phyloP scores from a whole-genome alignment of 1,139 yeast genomes.

The Diutina mesorugosa region DNA sequence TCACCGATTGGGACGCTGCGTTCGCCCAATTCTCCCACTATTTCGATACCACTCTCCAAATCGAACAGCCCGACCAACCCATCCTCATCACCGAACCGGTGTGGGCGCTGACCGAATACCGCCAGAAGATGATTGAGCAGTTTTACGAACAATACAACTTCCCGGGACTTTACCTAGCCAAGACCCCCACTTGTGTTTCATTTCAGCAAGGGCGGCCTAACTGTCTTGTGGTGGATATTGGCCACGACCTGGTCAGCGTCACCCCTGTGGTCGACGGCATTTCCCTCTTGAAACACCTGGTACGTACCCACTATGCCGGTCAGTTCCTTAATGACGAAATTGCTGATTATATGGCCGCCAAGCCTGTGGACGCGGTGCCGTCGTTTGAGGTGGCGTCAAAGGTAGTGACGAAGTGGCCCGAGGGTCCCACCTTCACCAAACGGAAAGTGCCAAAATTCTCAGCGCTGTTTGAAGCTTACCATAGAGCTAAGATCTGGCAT shows the following conservation, averaged over 20 bases:
- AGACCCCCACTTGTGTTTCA: constrained; percentile 79
- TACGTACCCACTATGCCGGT: constrained; percentile 60
- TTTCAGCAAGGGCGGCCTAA: constrained; percentile 92
- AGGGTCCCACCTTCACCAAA: constrained; percentile 12
- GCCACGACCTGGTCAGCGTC: constrained; percentile 72
- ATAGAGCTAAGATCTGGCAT: constrained; percentile 25
- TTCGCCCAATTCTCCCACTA: constrained; percentile 51
- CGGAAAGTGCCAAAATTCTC: constrained; percentile 13
- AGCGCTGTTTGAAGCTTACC: constrained; percentile 26
- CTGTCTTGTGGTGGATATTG: constrained; percentile 86
- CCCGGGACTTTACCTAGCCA: constrained; percentile 80
- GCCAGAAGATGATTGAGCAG: constrained; percentile 62
- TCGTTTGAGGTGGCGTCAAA: constrained; percentile 12
- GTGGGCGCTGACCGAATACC: constrained; percentile 65
- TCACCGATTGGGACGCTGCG: constrained; percentile 68
- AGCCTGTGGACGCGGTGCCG: constrained; percentile 9
- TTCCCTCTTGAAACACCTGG: constrained; percentile 60
- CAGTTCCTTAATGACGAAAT: constrained; percentile 38
- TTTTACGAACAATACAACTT: constrained; percentile 62
- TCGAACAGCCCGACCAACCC: constrained; percentile 60
- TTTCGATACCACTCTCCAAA: constrained; percentile 32
- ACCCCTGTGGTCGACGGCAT: constrained; percentile 94
- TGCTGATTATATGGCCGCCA: constrained; percentile 13
- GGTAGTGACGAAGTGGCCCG: constrained; percentile 20
- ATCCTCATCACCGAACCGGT: constrained; percentile 72